Base-by-base conservation (phyloP, 1,139 yeast species). In the Meyerozyma athensensis region DNA sequence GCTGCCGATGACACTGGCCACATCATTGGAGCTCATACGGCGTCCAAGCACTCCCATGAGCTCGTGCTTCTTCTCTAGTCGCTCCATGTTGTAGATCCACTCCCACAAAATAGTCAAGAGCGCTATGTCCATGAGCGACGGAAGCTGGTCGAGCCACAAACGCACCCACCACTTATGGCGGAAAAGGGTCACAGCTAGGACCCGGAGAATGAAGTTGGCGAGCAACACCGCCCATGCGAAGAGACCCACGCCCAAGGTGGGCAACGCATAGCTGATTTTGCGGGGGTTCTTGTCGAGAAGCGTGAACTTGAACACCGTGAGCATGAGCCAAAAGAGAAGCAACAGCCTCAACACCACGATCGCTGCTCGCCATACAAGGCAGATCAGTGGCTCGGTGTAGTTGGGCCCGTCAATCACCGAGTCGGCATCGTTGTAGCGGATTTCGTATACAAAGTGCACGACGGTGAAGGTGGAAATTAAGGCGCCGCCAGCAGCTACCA, bases 31-130 rank as follows among this genome's bases (percentile, higher is more conserved):
- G 41, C 69, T 63, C 32, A 70, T 62, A 39, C 71, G 50, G 50
- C 79, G 61, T 2, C 80, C 80, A 33, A 74, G 54, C 10, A 74
- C 70, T 1, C 75, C 74, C 53, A 61, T 61, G 34, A 71, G 54
- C 42, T 74, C 79, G 28, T 55, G 52, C 26, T 65, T 52, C 42
- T 65, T 60, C 42, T 73, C 77, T 34, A 73, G 49, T 17, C 63
- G 53, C 39, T 65, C 54, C 19, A 73, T 71, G 37, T 68, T 65
- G 43, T 58, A 65, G 6, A 72, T 49, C 80, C 79, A 74, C 52
- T 74, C 79, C 79, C 79, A 74, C 1, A 70, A 54, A 1, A 65
- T 58, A 3, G 74, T 63, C 12, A 71, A 52, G 9, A 68, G 45
- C 20, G 67, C 61, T 19, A 72, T 54, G 37, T 70, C 70, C 5